These are phyloP conservation scores for Oenanthe sinensis DNA, from an alignment of 129 eudicot genomes.

Conservation along the genomic window DNA sequence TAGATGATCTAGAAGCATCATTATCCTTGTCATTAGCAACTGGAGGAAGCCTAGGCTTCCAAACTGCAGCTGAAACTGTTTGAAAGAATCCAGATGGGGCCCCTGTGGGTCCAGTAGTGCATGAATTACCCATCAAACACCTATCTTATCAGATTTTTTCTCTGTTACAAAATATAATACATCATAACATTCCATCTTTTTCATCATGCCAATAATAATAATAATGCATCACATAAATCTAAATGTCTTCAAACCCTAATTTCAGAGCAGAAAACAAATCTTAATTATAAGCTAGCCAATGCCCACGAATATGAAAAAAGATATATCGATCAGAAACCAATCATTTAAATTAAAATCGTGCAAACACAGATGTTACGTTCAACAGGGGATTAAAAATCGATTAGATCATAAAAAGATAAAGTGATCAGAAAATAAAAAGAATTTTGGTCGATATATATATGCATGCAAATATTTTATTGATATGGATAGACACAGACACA, in stretches of 20 bases:
- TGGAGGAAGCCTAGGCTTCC: constrained; percentile 42
- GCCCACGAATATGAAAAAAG: background rate
- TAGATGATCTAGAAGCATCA: background rate
- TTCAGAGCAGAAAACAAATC: background rate
- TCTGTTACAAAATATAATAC: background rate
- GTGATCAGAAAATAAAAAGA: too few species aligned
- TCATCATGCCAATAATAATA: background rate
- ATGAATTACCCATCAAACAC: constrained; percentile 62
- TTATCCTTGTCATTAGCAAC: constrained; percentile 8
- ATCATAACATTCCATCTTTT: constrained; percentile 4
- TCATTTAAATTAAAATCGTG: background rate
- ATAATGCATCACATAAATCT: constrained; percentile 1
- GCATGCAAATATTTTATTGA: background rate
- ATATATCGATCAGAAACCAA: background rate
- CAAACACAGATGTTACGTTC: background rate
- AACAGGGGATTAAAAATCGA: background rate
- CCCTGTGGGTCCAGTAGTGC: constrained; percentile 3
- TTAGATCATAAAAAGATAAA: background rate
- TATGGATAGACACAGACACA: too few species aligned
- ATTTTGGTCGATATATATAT: background rate
- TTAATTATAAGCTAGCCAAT: background rate
- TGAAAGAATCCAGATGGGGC: constrained; percentile 44
- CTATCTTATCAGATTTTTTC: constrained; percentile 11
- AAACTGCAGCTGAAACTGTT: constrained; percentile 74
- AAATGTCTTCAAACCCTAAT: background rate